Evolutionary conservation across 192 early-diverging fungal genomes (phyloP).

Genomic region (Podochytrium sp.): DNA sequence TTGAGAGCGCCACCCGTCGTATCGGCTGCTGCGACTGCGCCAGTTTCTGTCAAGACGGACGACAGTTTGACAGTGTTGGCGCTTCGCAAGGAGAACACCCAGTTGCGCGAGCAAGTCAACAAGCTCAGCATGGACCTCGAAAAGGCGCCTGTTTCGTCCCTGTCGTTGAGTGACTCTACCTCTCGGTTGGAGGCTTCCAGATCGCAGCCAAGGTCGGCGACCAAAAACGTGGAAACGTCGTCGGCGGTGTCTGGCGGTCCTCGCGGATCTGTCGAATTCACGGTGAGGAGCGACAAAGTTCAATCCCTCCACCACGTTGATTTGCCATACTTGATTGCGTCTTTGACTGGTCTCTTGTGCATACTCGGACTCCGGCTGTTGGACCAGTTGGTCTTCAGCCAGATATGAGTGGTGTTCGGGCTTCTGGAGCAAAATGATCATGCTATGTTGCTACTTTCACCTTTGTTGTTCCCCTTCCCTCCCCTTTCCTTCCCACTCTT

Average conservation of each 20-base stretch:
- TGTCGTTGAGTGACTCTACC: not conserved
- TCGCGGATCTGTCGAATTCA: conserved; percentile 17
- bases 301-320: conserved; percentile 14
- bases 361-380: conserved; percentile 26
- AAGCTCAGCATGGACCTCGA: conserved; percentile 45
- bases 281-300: conserved; percentile 29
- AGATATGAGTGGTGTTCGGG: conserved; percentile 8
- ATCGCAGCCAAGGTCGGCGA: not conserved
- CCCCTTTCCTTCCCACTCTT: not conserved
- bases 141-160: not conserved
- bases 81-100: conserved; percentile 73
- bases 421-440: too few relatives aligned
- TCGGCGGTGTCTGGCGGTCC: not conserved
- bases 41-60: conserved; percentile 40
- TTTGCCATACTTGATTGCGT: conserved; percentile 32
- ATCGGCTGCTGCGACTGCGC: not conserved
- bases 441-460: too few relatives aligned
- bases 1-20: conserved; percentile 33
- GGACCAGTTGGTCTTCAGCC: conserved; percentile 18
- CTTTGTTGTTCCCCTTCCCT: not conserved
- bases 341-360: conserved; percentile 25
- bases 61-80: conserved; percentile 60
- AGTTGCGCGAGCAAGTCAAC: conserved; percentile 72
- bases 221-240: not conserved
- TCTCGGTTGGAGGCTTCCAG: not conserved